Conservation (phyloP, 176 grass and related monocot genomes). For the Aegilops speltoides region DNA sequence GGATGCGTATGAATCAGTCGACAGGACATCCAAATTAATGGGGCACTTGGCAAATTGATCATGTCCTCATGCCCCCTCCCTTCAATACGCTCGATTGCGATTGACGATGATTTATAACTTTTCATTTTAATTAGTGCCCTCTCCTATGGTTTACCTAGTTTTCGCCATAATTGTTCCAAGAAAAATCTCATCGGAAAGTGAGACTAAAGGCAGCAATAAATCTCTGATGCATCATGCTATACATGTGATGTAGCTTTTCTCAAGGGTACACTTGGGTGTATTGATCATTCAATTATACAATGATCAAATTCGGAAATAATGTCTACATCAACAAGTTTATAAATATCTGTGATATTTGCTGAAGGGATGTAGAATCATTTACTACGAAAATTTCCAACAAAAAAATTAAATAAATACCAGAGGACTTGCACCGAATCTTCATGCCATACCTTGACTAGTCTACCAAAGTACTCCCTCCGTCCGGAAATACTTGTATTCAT, state of each 20-base stretch:
- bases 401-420: background rate
- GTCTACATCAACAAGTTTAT: background rate
- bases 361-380: background rate
- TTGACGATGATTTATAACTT: constrained; percentile 7
- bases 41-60: constrained; percentile 35
- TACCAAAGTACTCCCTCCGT: background rate
- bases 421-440: background rate
- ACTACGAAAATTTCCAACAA: background rate
- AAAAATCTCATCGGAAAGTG: background rate
- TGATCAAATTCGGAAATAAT: background rate
- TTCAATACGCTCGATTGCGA: constrained; percentile 32
- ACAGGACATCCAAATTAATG: constrained; percentile 31
- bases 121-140: background rate
- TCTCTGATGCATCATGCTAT: background rate
- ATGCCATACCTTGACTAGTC: background rate
- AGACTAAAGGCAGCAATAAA: background rate
- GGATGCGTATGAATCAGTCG: constrained; percentile 36
- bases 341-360: background rate
- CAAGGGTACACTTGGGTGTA: background rate
- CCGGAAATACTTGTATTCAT: too few species aligned
- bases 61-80: constrained; percentile 34
- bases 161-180: background rate
- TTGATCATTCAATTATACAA: background rate
- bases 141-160: background rate
- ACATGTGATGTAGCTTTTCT: constrained; percentile 1